Base-by-base conservation (phyloP, 1,284 basidiomycete species). In the Agaricales sp. region DNA sequence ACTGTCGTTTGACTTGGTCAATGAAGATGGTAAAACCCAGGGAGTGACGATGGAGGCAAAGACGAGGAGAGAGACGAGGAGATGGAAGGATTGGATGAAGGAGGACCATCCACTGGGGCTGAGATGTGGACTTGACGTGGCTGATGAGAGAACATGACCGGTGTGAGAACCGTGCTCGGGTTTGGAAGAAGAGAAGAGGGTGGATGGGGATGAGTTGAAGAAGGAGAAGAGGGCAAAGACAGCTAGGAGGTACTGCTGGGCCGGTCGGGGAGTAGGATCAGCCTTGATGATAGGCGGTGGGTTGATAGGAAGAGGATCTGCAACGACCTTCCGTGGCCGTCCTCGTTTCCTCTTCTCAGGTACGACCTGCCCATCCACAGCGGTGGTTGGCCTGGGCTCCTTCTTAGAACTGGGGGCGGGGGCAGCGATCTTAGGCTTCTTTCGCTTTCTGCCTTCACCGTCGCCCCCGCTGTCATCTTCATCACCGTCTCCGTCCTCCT, bases 331-430 rank as follows among this genome's bases (percentile, higher is more conserved):
- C 53, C 78, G 69, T 30, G 87, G 86, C 22, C 87, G 67, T 3
- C 86, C 86, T n/a, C 87, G 73, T 67, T 89, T 89, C 55, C 87
- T 73, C 67, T 88, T 89, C 67, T 86, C 85, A 0, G 78, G 76
- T 1, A 73, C 67, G 30, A 35, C 30, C 3, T 58, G 58, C 16
- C 52, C 50, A 18, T 52, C 23, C 54, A 56, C 12, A 51, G 45
- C 6, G 47, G 58, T 20, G 58, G 60, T 48, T 46, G 53, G 11
- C 61, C 47, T 11, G 62, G 52, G 22, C 26, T 57, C 57, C 52
- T 61, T 66, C 52, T 64, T 63, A 30, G 51, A 54, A 22, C 50
- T 53, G 12, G 54, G 53, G 8, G 58, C 59, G n/a, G 67, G 59
- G 1, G 63, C 53, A 12, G 64, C 55, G 20, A 70, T 57, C 3